These are phyloP conservation scores for Mycena albidolilacea DNA, from an alignment of 768 basidiomycete genomes.

Conservation along the genomic window DNA sequence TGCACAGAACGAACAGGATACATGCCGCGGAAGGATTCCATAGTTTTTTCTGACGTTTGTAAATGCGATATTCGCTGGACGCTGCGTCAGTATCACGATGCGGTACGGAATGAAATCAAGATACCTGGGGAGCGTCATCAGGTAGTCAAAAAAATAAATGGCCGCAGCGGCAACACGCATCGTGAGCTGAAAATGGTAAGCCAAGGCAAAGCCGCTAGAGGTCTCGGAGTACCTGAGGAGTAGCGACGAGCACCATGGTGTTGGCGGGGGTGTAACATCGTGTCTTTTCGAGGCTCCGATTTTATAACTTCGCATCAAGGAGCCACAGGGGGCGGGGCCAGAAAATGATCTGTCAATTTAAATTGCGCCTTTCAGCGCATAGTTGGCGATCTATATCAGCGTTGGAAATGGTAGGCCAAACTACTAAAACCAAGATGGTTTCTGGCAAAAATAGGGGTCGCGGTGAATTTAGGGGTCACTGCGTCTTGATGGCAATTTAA, in stretches of 20 bases:
- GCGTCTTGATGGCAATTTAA: too few species aligned
- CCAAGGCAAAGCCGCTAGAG: not conserved
- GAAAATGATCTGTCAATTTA: too few species aligned
- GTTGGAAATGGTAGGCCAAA: too few species aligned
- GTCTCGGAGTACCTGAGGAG: not conserved
- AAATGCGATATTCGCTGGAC: slow-evolving; percentile 13
- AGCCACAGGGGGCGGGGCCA: too few species aligned
- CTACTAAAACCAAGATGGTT: too few species aligned
- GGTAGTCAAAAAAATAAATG: slow-evolving; percentile 13
- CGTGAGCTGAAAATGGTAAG: not conserved
- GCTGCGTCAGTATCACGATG: not conserved
- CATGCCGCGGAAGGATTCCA: slow-evolving; percentile 14
- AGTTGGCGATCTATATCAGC: too few species aligned
- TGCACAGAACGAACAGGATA: slow-evolving; percentile 8
- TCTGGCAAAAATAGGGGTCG: too few species aligned
- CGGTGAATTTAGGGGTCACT: too few species aligned
- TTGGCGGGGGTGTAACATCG: too few species aligned
- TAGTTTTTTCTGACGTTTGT: slow-evolving; percentile 14
- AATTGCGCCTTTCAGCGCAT: too few species aligned
- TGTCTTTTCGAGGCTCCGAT: too few species aligned
- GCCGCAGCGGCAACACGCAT: not conserved
- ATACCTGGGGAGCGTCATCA: slow-evolving; percentile 21
- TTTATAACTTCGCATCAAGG: too few species aligned
- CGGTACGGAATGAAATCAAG: not conserved
- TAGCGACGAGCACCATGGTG: not conserved